Conservation (phyloP, 495 filamentous ascomycete species). For the Aspergillus baeticus region DNA sequence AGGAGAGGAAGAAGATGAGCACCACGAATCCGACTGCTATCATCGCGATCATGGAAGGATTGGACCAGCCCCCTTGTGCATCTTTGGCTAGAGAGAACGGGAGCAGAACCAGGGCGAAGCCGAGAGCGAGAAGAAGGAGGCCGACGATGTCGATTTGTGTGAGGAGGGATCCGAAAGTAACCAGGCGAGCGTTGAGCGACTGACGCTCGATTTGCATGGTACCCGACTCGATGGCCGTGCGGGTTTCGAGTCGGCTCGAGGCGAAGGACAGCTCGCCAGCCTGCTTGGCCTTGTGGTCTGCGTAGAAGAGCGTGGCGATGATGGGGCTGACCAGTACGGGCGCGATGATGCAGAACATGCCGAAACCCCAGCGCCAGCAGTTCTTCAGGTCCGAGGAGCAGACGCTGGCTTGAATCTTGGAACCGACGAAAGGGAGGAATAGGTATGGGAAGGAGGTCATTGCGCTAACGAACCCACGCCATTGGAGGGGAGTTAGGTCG, state of each 20-base stretch:
- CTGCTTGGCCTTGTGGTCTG: constrained; percentile 52
- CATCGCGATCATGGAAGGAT: constrained; percentile 17
- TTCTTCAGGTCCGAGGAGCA: constrained; percentile 37
- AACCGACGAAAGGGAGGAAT: constrained; percentile 44
- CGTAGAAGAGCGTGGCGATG: constrained; percentile 39
- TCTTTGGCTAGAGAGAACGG: constrained; percentile 51
- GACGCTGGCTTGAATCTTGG: constrained; percentile 7
- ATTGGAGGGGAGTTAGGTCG: constrained; percentile 56
- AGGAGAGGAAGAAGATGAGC: constrained; percentile 6
- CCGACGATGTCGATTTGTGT: constrained; percentile 29
- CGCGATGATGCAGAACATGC: constrained; percentile 54
- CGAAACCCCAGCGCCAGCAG: constrained; percentile 58
- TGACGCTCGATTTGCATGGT: no score
- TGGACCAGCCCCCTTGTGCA: constrained; percentile 21
- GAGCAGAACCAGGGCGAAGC: constrained; percentile 46
- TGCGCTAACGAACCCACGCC: constrained; percentile 55
- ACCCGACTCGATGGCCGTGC: no score
- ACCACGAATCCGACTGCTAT: constrained; percentile 8
- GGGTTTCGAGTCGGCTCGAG: constrained; percentile 1
- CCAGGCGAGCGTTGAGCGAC: no score
- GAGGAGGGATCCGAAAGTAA: neutral
- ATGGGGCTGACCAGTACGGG: constrained; percentile 49
- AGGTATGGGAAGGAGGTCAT: constrained; percentile 52
- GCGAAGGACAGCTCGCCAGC: constrained; percentile 19
- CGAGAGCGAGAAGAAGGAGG: constrained; percentile 37